These are phyloP conservation scores for Trichoderma atrobrunneum DNA, from an alignment of 2,329 filamentous ascomycete genomes.

Conservation along the genomic window DNA sequence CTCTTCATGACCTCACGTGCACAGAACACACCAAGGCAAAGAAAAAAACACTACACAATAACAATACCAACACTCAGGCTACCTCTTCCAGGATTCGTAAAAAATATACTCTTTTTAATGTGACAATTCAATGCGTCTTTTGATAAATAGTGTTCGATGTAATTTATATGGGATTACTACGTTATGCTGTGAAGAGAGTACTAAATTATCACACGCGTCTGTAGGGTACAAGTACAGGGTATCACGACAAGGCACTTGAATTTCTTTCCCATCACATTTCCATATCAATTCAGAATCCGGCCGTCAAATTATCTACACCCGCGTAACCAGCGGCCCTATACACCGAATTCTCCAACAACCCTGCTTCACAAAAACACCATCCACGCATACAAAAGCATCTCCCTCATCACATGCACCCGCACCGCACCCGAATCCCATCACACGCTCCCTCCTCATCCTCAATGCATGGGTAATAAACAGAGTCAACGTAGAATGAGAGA, in stretches of 20 bases:
- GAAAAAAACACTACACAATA: background rate
- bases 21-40: too few species aligned
- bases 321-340: background rate
- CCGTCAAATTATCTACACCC: conserved; percentile 3
- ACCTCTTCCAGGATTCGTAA: background rate
- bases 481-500: background rate
- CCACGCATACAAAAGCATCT: background rate
- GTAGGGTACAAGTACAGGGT: background rate
- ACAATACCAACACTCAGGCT: background rate
- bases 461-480: background rate
- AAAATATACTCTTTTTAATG: background rate
- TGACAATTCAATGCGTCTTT: background rate
- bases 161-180: background rate
- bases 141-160: background rate
- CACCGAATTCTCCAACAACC: background rate
- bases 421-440: background rate
- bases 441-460: background rate
- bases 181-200: background rate
- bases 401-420: background rate
- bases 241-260: background rate
- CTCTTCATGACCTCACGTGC: background rate
- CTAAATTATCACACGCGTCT: background rate
- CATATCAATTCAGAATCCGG: background rate
- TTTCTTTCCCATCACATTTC: background rate
- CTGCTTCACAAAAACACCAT: background rate